Conservation (phyloP, 345 rosid species). For the Sisymbrium altissimum region DNA sequence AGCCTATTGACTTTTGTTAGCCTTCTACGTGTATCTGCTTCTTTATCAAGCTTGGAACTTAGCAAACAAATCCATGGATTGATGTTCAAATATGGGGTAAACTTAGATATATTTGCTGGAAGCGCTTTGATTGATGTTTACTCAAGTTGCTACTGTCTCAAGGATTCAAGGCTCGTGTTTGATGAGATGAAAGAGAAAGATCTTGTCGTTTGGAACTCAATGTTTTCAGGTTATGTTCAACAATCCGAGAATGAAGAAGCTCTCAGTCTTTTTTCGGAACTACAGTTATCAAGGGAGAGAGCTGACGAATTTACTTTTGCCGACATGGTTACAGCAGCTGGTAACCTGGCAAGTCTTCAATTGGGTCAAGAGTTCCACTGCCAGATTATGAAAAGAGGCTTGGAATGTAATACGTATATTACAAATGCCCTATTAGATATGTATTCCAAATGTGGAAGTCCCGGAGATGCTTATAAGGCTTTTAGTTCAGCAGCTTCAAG, state of each 20-base stretch:
- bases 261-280: constrained; percentile 46
- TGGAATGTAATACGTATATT: constrained; percentile 49
- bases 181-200: constrained; percentile 62
- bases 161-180: constrained; percentile 61
- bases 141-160: constrained; percentile 51
- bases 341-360: constrained; percentile 61
- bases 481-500: constrained; percentile 40
- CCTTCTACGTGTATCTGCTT: constrained; percentile 61
- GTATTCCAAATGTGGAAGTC: constrained; percentile 81
- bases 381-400: constrained; percentile 45
- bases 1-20: constrained; percentile 71
- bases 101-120: constrained; percentile 45
- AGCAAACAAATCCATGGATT: constrained; percentile 70
- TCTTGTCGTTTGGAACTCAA: constrained; percentile 75
- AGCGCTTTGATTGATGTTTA: constrained; percentile 69
- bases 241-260: constrained; percentile 63
- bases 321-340: constrained; percentile 57
- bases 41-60: constrained; percentile 43
- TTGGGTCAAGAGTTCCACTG: constrained; percentile 65
- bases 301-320: constrained; percentile 65
- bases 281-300: constrained; percentile 46
- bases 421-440: constrained; percentile 63
- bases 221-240: constrained; percentile 64
- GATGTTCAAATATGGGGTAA: constrained; percentile 51
- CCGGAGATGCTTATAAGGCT: constrained; percentile 50